Base-by-base conservation (phyloP, 2,329 filamentous ascomycete species). In the Curvularia verruculosa region DNA sequence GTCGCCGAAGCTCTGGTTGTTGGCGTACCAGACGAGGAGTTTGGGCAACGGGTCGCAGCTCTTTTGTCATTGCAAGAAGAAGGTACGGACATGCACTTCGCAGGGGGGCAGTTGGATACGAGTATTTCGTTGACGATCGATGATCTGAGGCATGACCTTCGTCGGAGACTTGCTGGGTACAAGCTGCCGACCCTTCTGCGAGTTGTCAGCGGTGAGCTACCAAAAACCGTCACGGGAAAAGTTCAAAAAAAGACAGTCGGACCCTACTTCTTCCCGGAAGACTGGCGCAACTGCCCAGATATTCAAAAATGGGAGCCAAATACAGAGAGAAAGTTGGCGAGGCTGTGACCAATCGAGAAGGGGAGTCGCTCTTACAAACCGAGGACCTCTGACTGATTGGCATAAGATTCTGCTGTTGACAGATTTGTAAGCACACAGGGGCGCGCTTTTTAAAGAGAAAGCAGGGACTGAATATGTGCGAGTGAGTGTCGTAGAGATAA, bases 11-110 rank as follows among this genome's bases (percentile, higher is more conserved):
- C 80, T 4, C 82, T 82, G 62, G 80, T 84, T 1, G 81, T 85
- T 3, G 82, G 83, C 1, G 75, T 85, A n/a, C 70, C 77, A 0
- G 82, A 84, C 59, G 77, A 82, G 18, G 82, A 84, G 70, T 85
- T 80, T 69, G 82, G 83, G 2, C 82, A 85, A 68, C 75, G 82
- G 19, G 83, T 85, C 2, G 83, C 79, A n/a, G 82, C 82, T 1
- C 76, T 82, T n/a, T 67, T 85, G 13, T 81, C 69, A 43, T 58
- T 80, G 40, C 77, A 78, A 54, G 65, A 74, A 12, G 70, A 74
- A 47, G 64, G 68, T 6, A 56, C 75, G 56, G 69, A 57, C 34
- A 65, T 63, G 26, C 56, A 41, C 8, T 70, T 63, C 28, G 36
- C 65, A 4, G 57, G 61, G 26, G 60, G 49, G 10, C 59, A 68